Evolutionary conservation across 2,329 filamentous ascomycete genomes (phyloP), one percentile per base, ranked within the genome.

Genomic region (Microascus cirrosus): DNA sequence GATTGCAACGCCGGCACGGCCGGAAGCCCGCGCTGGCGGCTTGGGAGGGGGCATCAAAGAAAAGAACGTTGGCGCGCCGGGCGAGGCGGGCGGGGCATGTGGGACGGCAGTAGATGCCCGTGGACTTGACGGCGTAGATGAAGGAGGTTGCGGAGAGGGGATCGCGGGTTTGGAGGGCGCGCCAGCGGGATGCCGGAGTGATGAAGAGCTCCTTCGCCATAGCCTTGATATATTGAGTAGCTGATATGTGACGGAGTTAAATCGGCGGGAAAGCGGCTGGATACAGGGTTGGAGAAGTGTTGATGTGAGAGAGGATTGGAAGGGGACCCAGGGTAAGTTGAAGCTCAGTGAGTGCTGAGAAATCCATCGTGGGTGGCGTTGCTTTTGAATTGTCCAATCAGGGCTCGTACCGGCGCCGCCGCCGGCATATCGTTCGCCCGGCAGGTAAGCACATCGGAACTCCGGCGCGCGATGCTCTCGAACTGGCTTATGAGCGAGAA

Each of bases 41-140:
- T 34, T 77, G 71, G 0, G 65, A 60, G 0, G 72, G 64, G 0
- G 69, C 73, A 18, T 74, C 65, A 67, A 76, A 83, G 68, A 84
- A 86, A 1, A 69, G 66, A 3, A 85, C 76, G 55, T 86, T 86
- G 55, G 80, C 77, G 53, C 82, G 76, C 1, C 82, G 76, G 1
- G 84, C 81, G 13, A 85, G 76, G 0, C 83, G 76, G 2, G 81
- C 80, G 18, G 78, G 77, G 65, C 83, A 86, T 22, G 76, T 81
- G 1, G 83, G 82, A 1, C 82, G 76, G 66, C 83, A 86, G 68
- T 82, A 86, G 59, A 77, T 73, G 60, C 70, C 69, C n/a, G 74
- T 77, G 0, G 74, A 74, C 56, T 67, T 66, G 4, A 77, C 74
- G 55, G 62, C 74, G 63, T 76, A 77, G 53, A 77, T 67, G 57